These are phyloP conservation scores for Pseudoturritis turrita DNA, from an alignment of 345 rosid species.

Conservation along the genomic window DNA sequence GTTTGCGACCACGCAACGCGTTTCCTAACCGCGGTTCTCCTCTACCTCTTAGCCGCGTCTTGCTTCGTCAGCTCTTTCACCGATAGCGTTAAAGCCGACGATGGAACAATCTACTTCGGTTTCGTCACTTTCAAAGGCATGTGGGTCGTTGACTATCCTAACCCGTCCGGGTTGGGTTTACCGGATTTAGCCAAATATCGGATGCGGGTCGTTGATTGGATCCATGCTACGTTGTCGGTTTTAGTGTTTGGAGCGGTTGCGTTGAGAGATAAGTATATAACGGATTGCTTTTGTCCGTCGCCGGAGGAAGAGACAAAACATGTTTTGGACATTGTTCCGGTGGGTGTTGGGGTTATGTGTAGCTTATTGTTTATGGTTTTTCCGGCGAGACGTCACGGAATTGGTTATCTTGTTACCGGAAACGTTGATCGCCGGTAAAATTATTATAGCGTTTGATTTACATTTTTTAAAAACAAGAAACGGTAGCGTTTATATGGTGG, in stretches of 20 bases:
- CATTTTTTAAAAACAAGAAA: not conserved
- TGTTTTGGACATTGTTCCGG: constrained; percentile 60
- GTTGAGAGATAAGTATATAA: constrained; percentile 64
- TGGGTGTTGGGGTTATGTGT: constrained; percentile 70
- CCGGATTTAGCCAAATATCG: constrained; percentile 52
- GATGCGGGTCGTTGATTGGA: constrained; percentile 50
- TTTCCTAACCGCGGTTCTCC: constrained; percentile 52
- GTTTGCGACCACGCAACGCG: constrained; percentile 73
- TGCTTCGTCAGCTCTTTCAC: constrained; percentile 77
- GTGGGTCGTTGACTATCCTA: constrained; percentile 59
- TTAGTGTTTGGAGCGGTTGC: constrained; percentile 67
- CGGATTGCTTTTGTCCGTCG: constrained; percentile 56
- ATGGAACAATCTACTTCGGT: constrained; percentile 61
- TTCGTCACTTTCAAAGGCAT: constrained; percentile 62
- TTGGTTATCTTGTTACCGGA: constrained; percentile 71
- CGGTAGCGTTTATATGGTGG: not conserved
- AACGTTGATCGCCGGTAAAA: constrained; percentile 13
- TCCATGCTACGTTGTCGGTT: constrained; percentile 59
- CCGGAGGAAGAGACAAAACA: constrained; percentile 51
- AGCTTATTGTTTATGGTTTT: constrained; percentile 66
- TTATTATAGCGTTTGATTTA: not conserved
- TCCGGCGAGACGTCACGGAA: constrained; percentile 78
- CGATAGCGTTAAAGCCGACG: constrained; percentile 53
- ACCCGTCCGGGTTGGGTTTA: constrained; percentile 30
- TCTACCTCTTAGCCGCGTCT: constrained; percentile 52